These are phyloP conservation scores for Stenogyne calaminthoides DNA, from an alignment of 305 asterid species.

Conservation along the genomic window DNA sequence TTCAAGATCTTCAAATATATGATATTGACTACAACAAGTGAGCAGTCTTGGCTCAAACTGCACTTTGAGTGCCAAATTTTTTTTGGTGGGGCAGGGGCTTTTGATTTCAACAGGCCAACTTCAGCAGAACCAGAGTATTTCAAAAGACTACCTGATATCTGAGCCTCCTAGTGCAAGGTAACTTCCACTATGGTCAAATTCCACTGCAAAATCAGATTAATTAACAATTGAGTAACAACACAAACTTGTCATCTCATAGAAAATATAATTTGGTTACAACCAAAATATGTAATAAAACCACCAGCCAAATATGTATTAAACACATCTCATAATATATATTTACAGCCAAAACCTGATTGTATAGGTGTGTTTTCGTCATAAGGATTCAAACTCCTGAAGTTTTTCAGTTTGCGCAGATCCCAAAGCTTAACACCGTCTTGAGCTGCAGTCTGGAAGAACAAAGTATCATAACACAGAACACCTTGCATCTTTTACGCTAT, in stretches of 20 bases:
- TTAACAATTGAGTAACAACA: constrained; percentile 9
- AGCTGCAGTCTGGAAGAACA: constrained; percentile 84
- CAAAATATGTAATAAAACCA: not conserved
- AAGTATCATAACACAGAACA: constrained; percentile 30
- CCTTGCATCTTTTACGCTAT: not conserved
- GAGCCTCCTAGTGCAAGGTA: constrained; percentile 94
- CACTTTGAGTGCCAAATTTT: not conserved
- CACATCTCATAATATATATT: not conserved
- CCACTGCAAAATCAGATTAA: constrained; percentile 63
- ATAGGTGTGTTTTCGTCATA: constrained; percentile 86
- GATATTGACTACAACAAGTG: not conserved
- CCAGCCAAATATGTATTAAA: constrained; percentile 1
- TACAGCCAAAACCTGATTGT: constrained; percentile 64
- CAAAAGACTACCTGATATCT: constrained; percentile 65
- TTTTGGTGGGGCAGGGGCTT: not conserved
- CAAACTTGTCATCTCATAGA: not conserved
- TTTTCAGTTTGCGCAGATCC: constrained; percentile 96
- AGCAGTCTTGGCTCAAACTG: not conserved
- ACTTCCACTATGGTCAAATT: constrained; percentile 93
- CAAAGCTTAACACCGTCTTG: constrained; percentile 98
- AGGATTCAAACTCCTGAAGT: constrained; percentile 76
- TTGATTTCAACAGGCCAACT: not conserved
- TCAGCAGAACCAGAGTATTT: not conserved
- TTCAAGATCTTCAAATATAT: constrained; percentile 11
- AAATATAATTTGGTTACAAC: not conserved